Evolutionary conservation across 768 basidiomycete genomes (phyloP).

Genomic region (Tephrocybe sp.): DNA sequence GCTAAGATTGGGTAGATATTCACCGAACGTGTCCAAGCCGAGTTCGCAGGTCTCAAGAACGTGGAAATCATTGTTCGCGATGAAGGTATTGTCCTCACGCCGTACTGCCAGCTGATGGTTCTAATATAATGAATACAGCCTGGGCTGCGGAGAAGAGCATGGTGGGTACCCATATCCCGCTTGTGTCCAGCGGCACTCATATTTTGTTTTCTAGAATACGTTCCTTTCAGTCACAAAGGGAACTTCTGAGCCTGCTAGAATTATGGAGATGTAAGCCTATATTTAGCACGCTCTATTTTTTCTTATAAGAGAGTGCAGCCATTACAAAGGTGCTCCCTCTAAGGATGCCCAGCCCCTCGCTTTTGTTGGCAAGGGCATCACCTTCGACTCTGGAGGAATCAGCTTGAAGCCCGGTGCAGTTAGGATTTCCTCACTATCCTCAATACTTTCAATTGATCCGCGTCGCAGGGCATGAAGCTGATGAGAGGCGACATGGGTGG

Average conservation of each 20-base stretch:
- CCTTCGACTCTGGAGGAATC: constrained; percentile 89
- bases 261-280: constrained; percentile 72
- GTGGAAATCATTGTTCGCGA: constrained; percentile 73
- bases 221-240: constrained; percentile 89
- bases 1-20: constrained; percentile 47
- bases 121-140: constrained; percentile 38
- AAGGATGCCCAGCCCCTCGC: constrained; percentile 62
- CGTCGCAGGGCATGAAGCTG: constrained; percentile 67
- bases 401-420: constrained; percentile 77
- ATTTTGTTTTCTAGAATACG: constrained; percentile 49
- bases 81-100: constrained; percentile 49
- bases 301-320: constrained; percentile 38
- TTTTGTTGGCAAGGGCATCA: constrained; percentile 87
- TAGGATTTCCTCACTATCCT: constrained; percentile 21
- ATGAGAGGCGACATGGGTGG: constrained; percentile 89
- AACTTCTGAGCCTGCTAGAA: constrained; percentile 79
- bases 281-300: background rate
- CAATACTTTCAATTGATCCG: background rate
- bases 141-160: constrained; percentile 87
- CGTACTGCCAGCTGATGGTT: no score
- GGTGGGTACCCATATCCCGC: constrained; percentile 39
- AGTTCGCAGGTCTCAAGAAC: constrained; percentile 65
- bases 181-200: background rate
- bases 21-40: constrained; percentile 64
- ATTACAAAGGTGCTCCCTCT: constrained; percentile 75